Conservation (phyloP, 805 yeast species). For the Pichia paraexigua region DNA sequence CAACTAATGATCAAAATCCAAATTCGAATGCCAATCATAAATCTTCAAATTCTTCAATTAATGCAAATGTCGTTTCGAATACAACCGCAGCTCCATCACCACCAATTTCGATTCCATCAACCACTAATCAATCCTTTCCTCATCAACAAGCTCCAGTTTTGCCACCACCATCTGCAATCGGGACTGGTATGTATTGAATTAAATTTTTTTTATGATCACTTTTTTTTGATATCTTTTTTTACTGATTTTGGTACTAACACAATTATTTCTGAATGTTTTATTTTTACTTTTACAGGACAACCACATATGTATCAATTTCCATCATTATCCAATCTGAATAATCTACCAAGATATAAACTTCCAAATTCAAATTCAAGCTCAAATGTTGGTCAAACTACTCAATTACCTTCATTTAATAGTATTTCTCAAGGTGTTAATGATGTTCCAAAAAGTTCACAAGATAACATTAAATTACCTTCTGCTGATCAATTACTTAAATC, state of each 20-base stretch:
- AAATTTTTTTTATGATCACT: not conserved
- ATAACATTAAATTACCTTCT: slow-evolving; percentile 6
- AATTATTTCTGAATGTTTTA: not conserved
- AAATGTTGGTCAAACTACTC: slow-evolving; percentile 3
- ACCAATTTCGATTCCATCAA: not conserved
- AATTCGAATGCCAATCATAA: not conserved
- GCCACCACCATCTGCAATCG: slow-evolving; percentile 13
- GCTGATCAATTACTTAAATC: slow-evolving; percentile 6
- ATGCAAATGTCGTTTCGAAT: not conserved
- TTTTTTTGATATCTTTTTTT: not conserved
- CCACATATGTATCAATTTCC: slow-evolving; percentile 41
- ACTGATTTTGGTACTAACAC: slow-evolving; percentile 1
- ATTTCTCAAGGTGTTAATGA: slow-evolving; percentile 12
- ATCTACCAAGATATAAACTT: slow-evolving; percentile 34
- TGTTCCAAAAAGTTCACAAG: not conserved
- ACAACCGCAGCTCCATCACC: not conserved
- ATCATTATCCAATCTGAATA: slow-evolving; percentile 42
- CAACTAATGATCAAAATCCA: not conserved
- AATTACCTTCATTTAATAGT: slow-evolving; percentile 14
- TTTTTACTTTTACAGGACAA: slow-evolving; percentile 30
- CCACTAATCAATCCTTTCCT: not conserved
- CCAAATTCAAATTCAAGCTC: not conserved
- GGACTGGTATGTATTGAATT: slow-evolving; percentile 7
- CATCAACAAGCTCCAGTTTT: slow-evolving; percentile 10
- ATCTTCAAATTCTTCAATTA: not conserved